phyloP scores from a whole-genome alignment of 106 monocot species.

The Alisma plantagoaquatica region DNA sequence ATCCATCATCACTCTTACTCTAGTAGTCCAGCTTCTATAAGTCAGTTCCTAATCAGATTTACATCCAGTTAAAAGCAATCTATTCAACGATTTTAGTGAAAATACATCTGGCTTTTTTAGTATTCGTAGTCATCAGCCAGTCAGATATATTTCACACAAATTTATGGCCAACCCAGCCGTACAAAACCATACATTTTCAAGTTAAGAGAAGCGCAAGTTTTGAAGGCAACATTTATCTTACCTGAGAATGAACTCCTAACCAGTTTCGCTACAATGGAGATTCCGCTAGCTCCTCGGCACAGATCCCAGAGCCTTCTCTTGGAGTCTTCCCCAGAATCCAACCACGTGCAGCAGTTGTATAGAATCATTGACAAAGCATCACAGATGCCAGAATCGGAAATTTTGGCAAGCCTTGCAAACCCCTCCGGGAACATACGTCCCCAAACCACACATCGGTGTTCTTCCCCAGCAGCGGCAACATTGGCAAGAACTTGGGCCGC shows the following conservation, averaged over 20 bases:
- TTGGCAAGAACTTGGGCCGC: slow-evolving; percentile 70
- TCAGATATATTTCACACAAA: too few species aligned
- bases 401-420: slow-evolving; percentile 28
- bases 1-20: too few species aligned
- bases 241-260: slow-evolving; percentile 33
- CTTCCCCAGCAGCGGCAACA: slow-evolving; percentile 44
- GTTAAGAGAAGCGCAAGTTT: neutral
- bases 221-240: slow-evolving; percentile 1
- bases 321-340: slow-evolving; percentile 18
- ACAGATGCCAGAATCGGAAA: slow-evolving; percentile 22
- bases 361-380: slow-evolving; percentile 62
- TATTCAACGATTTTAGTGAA: too few species aligned
- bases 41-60: too few species aligned
- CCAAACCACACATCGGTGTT: slow-evolving; percentile 45
- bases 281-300: too few species aligned
- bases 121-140: too few species aligned
- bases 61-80: too few species aligned
- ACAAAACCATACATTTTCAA: too few species aligned
- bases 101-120: too few species aligned
- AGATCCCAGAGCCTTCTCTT: too few species aligned
- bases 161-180: too few species aligned
- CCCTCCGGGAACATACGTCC: slow-evolving; percentile 25
- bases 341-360: slow-evolving; percentile 51
- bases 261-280: slow-evolving; percentile 35
- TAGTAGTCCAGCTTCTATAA: too few species aligned